These are phyloP conservation scores for Cubamyces sp. DNA, from an alignment of 768 basidiomycete genomes.

Conservation along the genomic window DNA sequence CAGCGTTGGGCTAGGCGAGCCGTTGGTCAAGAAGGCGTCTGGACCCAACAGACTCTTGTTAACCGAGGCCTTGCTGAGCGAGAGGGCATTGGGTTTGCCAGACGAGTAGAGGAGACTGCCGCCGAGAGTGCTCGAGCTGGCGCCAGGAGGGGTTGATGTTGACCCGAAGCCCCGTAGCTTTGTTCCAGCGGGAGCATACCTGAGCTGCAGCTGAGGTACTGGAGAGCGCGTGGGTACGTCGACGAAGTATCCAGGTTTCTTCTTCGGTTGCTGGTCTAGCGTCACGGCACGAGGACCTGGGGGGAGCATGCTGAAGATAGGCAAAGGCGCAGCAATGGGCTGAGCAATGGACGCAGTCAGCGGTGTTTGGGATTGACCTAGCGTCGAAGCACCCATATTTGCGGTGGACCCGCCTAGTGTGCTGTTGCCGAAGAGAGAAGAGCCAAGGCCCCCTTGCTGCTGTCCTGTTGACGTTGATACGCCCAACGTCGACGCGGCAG, in stretches of 20 bases:
- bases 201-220: constrained; percentile 62
- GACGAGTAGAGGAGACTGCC: constrained; percentile 51
- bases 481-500: constrained; percentile 52
- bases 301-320: constrained; percentile 76
- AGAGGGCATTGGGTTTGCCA: constrained; percentile 59
- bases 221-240: constrained; percentile 77
- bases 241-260: constrained; percentile 77
- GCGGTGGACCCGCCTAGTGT: constrained; percentile 33
- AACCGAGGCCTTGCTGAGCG: constrained; percentile 51
- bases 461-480: constrained; percentile 46
- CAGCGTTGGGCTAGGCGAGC: constrained; percentile 61
- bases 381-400: constrained; percentile 45
- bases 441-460: constrained; percentile 37
- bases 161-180: constrained; percentile 75
- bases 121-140: constrained; percentile 41
- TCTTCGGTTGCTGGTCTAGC: constrained; percentile 67
- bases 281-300: constrained; percentile 67
- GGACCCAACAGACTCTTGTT: constrained; percentile 46
- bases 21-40: constrained; percentile 62
- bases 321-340: constrained; percentile 73
- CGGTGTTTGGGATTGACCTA: constrained; percentile 47
- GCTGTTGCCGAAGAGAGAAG: constrained; percentile 39
- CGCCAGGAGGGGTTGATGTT: constrained; percentile 42
- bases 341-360: constrained; percentile 89
- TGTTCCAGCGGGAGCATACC: constrained; percentile 64